Evolutionary conservation across 2,329 filamentous ascomycete genomes (phyloP), one percentile per base, ranked within the genome.

Genomic region (Cadophora gregata): DNA sequence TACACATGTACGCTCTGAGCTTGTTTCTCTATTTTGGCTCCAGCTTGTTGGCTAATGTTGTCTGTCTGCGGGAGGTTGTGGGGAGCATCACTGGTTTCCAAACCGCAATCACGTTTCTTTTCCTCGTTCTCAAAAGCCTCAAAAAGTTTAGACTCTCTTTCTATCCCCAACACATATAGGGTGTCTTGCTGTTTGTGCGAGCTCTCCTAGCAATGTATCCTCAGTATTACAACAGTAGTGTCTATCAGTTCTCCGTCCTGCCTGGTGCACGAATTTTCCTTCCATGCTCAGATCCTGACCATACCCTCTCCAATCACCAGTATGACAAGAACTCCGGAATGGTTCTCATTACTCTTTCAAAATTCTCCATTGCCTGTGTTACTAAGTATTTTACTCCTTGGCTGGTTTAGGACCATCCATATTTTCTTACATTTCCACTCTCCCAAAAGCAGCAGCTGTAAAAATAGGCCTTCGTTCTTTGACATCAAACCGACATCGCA

Each of bases 141-240:
- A 70, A 74, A 74, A 74, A 73, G 72, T 73, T 73, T 73, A 74
- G 73, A 74, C 64, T 70, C 67, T 69, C 64, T 69, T 71, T 67
- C 63, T 45, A 64, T 53, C 50, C 48, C 29, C 65, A 53, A 70
- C 45, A 66, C 59, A 67, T 62, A 69, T 45, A 14, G 33, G 68
- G 67, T 67, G 70, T 47, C 62, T 71, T 70, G 69, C 67, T 66
- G 59, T 62, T 66, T 73, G 69, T 71, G 72, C 69, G 67, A 70
- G 64, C 68, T 69, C 63, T 59, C 50, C 61, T 29, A 64, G 59
- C 64, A 64, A 70, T 73, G 65, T 67, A 66, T 63, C 58, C 62
- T 59, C 63, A 63, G 48, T 63, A 55, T 63, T 55, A 63, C 33
- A 63, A 63, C 48, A 29, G 29, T 47, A 63, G 50, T 63, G 61